phyloP scores from a whole-genome alignment of 257 asterid species.

The Solanum piurae region DNA sequence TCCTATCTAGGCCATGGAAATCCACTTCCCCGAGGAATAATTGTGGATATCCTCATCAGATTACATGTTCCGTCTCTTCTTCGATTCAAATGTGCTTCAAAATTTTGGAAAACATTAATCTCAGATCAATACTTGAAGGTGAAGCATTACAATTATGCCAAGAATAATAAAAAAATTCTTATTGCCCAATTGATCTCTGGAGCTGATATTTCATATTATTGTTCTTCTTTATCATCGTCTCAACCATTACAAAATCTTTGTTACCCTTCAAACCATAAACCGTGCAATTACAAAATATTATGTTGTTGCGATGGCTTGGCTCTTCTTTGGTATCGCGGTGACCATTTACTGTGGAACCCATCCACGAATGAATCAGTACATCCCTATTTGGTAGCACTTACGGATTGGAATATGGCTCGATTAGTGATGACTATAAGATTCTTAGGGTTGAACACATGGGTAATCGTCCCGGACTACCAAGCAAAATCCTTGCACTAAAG shows the following conservation, averaged over 20 bases:
- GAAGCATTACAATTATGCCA: neutral
- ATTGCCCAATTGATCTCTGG: fast-evolving
- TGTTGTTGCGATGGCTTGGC: neutral
- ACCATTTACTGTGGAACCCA: neutral
- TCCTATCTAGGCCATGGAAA: neutral
- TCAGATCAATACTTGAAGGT: neutral
- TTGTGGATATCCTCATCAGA: neutral
- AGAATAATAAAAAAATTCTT: too few relatives aligned
- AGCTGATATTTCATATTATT: neutral
- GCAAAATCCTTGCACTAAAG: neutral
- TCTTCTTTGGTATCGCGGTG: neutral
- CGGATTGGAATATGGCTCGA: neutral
- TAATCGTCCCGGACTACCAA: neutral
- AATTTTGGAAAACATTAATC: neutral
- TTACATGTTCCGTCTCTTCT: neutral
- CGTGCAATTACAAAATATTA: neutral
- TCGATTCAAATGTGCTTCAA: neutral
- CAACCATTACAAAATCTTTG: neutral
- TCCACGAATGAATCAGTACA: neutral
- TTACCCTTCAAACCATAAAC: neutral
- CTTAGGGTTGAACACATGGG: neutral
- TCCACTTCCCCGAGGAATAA: neutral
- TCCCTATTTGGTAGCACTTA: neutral
- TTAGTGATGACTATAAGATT: too few relatives aligned
- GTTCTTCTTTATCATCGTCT: neutral